Percentiles rank a stretch among this genome's conserved stretches.
Evolutionary conservation across 345 rosid genomes (phyloP).

Genomic region (Raphanus sativus): DNA sequence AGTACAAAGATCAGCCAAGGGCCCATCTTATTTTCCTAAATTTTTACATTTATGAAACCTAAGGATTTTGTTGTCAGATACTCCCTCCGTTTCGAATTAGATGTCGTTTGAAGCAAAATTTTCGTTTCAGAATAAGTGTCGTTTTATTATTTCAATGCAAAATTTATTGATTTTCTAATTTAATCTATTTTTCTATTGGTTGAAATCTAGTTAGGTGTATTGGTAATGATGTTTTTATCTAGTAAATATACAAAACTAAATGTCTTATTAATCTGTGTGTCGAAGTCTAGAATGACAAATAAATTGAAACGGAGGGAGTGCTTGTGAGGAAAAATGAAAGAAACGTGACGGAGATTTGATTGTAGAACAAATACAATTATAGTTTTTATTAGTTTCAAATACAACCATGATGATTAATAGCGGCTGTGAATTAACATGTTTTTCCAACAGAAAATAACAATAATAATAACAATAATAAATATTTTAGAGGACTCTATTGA

Average conservation of each 20-base stretch:
- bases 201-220: too few relatives aligned
- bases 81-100: too few relatives aligned
- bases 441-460: neutral
- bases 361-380: neutral
- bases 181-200: too few relatives aligned
- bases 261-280: too few relatives aligned
- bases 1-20: neutral
- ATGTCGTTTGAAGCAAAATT: too few relatives aligned
- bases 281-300: too few relatives aligned
- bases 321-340: neutral
- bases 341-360: neutral
- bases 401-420: neutral
- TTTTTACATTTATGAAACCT: neutral
- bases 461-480: neutral
- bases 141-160: too few relatives aligned
- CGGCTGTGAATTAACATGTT: neutral
- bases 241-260: too few relatives aligned
- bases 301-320: too few relatives aligned
- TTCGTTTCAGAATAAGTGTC: too few relatives aligned
- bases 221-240: too few relatives aligned
- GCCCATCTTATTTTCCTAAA: neutral
- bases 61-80: slow-evolving; percentile 3
- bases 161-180: too few relatives aligned
- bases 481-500: neutral
- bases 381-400: neutral